These are phyloP conservation scores for Sporothrix schenckii DNA, from an alignment of 2,329 filamentous ascomycete genomes.

Conservation along the genomic window DNA sequence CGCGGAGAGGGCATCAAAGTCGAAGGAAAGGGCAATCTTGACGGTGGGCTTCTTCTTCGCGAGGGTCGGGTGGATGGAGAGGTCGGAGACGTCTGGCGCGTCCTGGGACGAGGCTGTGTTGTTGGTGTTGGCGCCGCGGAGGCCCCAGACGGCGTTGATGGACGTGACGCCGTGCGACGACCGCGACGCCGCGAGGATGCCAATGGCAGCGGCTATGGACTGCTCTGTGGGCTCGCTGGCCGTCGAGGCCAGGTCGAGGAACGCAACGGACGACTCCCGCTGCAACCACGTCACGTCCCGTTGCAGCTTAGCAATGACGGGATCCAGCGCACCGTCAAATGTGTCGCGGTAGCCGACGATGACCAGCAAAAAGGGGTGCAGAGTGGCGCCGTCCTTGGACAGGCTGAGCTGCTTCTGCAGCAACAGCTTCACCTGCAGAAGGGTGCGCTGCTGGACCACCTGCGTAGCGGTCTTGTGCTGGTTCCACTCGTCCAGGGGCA, in stretches of 20 bases:
- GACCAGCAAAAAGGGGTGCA: background rate
- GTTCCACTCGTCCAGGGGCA: constrained; percentile 20
- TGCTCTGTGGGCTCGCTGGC: constrained; percentile 18
- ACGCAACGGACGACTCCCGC: background rate
- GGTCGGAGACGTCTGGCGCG: background rate
- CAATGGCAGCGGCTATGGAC: constrained; percentile 13
- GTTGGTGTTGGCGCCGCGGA: background rate
- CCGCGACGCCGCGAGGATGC: background rate
- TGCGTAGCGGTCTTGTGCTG: constrained; percentile 5
- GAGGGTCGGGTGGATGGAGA: constrained; percentile 10
- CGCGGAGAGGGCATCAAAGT: constrained; percentile 58
- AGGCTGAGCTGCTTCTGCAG: background rate
- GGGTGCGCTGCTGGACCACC: constrained; percentile 1
- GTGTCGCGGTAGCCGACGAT: constrained; percentile 17
- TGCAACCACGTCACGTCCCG: constrained; percentile 15
- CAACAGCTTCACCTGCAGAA: constrained; percentile 8
- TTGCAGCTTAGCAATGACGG: constrained; percentile 11
- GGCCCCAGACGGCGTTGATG: constrained; percentile 15
- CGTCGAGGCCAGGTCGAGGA: background rate
- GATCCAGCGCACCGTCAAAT: constrained; percentile 16
- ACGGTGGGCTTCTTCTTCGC: constrained; percentile 32
- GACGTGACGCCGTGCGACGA: constrained; percentile 5
- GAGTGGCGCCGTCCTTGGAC: background rate
- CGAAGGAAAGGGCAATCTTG: constrained; percentile 44
- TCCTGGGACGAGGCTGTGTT: background rate